Base-by-base conservation (phyloP, 1,284 basidiomycete genomes). In the Malassezia sp. region DNA sequence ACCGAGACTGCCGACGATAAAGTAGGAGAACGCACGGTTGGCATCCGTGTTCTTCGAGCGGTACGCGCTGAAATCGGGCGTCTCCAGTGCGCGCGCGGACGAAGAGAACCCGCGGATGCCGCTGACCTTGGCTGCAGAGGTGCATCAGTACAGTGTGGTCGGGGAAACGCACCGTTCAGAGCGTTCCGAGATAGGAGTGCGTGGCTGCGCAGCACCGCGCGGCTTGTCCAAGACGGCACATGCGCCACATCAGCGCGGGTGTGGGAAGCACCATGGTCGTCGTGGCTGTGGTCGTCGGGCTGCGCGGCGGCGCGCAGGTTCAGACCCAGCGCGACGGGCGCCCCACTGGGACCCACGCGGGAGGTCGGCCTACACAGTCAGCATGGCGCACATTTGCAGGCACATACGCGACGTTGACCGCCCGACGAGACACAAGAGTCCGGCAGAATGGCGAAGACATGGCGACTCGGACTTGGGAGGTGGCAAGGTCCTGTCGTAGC, bases 1-100 rank as follows among this genome's bases (percentile, higher is more conserved):
- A 72, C 93, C 93, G 71, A 96, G 79, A 37, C 87, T 82, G 59
- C 93, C 93, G 69, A 97, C 84, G 84, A 95, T 87, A 74, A 96
- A 86, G 78, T 99, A 99, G 29, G 85, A 85, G 52, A 95, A 75
- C 49, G 84, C 82, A 61, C 85, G 83, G 78, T 87, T 87, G 55
- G 73, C 75, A 36, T 79, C 75, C 56, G 80, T 78, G 59, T 69
- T 71, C 67, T 79, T 77, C 41, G 83, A 77, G 60, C 83, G 80
- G 77, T 96, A 96, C 37, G 79, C 73, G 46, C 80, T 79, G 71
- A 85, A 90, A 76, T 96, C 83, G 60, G 93, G 91, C 28, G 56
- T 53, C 51, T 61, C 56, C 11, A 61, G 49, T 28, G 55, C 49
- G 42, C 57, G 59, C 29, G 56, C 43, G 33, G 60, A 60, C n/a